phyloP scores from a whole-genome alignment of 2,329 filamentous ascomycete genomes.

The Cercospora sesami region DNA sequence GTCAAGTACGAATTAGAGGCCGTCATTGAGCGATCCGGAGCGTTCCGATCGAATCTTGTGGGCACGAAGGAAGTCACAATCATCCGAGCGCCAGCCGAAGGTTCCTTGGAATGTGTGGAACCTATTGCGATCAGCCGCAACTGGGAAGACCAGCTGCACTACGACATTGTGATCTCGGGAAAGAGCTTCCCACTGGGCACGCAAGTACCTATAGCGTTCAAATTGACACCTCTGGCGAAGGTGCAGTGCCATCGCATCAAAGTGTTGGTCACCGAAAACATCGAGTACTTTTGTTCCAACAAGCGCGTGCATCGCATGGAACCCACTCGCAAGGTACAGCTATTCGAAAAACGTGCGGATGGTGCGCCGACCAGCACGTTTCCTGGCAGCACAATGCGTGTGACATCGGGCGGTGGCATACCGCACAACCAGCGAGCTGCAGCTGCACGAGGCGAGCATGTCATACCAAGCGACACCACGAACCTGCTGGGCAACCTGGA shows the following conservation, averaged over 20 bases:
- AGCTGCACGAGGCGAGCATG: conserved; percentile 57
- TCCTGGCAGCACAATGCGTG: conserved; percentile 71
- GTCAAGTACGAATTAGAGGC: conserved; percentile 89
- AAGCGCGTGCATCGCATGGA: conserved; percentile 83
- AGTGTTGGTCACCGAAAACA: conserved; percentile 84
- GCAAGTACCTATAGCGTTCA: conserved; percentile 89
- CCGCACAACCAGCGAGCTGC: conserved; percentile 61
- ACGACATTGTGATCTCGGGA: conserved; percentile 93
- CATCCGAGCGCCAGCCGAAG: conserved; percentile 81
- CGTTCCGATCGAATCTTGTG: conserved; percentile 84
- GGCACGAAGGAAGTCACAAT: conserved; percentile 79
- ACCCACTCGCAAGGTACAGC: conserved; percentile 75
- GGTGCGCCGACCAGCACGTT: conserved; percentile 71
- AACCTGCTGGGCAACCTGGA: conserved; percentile 82
- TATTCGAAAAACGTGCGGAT: conserved; percentile 87
- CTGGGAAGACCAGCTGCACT: conserved; percentile 94
- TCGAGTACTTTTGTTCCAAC: conserved; percentile 87
- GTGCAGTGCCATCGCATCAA: conserved; percentile 92
- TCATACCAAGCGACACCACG: conserved; percentile 55
- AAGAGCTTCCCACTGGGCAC: conserved; percentile 90
- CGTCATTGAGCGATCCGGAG: conserved; percentile 78
- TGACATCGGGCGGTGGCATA: conserved; percentile 78
- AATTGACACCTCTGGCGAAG: conserved; percentile 87
- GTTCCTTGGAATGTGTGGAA: conserved; percentile 85
- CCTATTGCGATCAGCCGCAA: conserved; percentile 90